A percentile compares a stretch with the other conserved stretches of the same genome.
These are phyloP conservation scores for Porodaedalea pini DNA, from an alignment of 1,284 basidiomycete species.

Conservation along the genomic window DNA sequence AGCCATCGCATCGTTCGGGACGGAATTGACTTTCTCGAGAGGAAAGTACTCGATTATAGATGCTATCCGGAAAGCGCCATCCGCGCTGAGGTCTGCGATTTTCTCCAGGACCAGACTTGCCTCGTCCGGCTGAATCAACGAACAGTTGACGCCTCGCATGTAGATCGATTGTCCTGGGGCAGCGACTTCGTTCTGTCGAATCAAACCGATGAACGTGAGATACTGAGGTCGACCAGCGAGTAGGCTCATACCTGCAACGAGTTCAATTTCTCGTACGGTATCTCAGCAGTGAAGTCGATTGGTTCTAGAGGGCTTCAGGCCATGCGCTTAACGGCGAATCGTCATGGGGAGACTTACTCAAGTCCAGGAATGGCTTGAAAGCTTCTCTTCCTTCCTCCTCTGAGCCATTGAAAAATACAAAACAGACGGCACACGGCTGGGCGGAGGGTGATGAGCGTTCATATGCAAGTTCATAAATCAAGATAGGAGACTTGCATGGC, in stretches of 20 bases:
- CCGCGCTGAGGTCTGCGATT: slow-evolving; percentile 4
- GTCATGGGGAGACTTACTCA: slow-evolving; percentile 17
- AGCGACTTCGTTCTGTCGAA: slow-evolving; percentile 1
- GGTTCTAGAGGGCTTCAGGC: slow-evolving; percentile 6
- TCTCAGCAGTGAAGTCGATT: slow-evolving; percentile 13
- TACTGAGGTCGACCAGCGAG: not conserved
- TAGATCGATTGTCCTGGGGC: slow-evolving; percentile 20
- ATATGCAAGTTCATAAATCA: not conserved
- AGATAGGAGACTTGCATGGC: slow-evolving; percentile 26
- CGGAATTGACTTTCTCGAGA: slow-evolving; percentile 35
- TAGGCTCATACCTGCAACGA: slow-evolving; percentile 12
- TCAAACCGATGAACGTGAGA: not conserved
- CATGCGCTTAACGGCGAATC: not conserved
- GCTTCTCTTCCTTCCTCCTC: slow-evolving; percentile 43
- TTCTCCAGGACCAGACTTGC: not conserved
- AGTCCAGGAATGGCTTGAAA: slow-evolving; percentile 35
- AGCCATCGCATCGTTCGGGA: slow-evolving; percentile 38
- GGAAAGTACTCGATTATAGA: slow-evolving; percentile 40
- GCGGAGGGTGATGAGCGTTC: slow-evolving; percentile 1
- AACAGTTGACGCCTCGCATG: slow-evolving; percentile 22
- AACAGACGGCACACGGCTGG: slow-evolving; percentile 36
- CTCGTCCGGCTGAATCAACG: slow-evolving; percentile 4
- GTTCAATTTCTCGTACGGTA: slow-evolving; percentile 19
- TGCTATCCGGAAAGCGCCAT: not conserved
- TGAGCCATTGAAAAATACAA: slow-evolving; percentile 49